phyloP scores from a whole-genome alignment of 768 basidiomycete genomes.

The Boletus vinaceobasis region DNA sequence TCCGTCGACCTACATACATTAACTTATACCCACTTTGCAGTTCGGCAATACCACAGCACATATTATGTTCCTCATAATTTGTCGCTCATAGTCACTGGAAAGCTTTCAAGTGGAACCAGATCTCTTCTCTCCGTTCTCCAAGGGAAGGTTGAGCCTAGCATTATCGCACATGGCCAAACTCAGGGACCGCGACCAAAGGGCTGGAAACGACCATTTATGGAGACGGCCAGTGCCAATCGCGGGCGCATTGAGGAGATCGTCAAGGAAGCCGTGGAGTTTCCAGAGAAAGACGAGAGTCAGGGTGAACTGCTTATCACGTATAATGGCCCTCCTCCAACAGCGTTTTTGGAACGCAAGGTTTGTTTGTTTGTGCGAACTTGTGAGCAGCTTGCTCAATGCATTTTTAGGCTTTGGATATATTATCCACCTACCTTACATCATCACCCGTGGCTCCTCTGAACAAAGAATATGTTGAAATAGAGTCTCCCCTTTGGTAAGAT shows the following conservation, averaged over 20 bases:
- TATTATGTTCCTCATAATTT: constrained; percentile 96
- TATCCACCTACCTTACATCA: constrained; percentile 86
- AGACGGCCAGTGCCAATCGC: constrained; percentile 72
- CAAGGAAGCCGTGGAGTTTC: constrained; percentile 80
- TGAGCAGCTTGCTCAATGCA: neutral
- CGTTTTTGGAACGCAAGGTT: constrained; percentile 72
- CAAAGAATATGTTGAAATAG: constrained; percentile 90
- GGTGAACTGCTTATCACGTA: constrained; percentile 81
- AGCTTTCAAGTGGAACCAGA: constrained; percentile 69
- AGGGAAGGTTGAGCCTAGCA: constrained; percentile 74
- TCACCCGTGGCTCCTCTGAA: constrained; percentile 77
- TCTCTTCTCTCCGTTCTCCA: constrained; percentile 82
- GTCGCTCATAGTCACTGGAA: constrained; percentile 84
- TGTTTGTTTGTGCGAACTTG: constrained; percentile 1
- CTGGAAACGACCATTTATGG: constrained; percentile 94
- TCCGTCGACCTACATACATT: neutral
- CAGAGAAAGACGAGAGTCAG: constrained; percentile 94
- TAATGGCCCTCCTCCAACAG: constrained; percentile 70
- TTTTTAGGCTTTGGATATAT: constrained; percentile 72
- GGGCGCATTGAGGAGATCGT: constrained; percentile 49
- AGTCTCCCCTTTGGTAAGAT: constrained; percentile 79
- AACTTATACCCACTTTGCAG: constrained; percentile 41
- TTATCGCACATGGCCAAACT: constrained; percentile 72
- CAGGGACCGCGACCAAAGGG: constrained; percentile 66
- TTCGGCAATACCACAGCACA: constrained; percentile 81